A percentile compares a stretch with the other conserved stretches of the same genome.
Conservation (phyloP, 768 basidiomycete genomes). For the Leucocoprinus birnbaumii region DNA sequence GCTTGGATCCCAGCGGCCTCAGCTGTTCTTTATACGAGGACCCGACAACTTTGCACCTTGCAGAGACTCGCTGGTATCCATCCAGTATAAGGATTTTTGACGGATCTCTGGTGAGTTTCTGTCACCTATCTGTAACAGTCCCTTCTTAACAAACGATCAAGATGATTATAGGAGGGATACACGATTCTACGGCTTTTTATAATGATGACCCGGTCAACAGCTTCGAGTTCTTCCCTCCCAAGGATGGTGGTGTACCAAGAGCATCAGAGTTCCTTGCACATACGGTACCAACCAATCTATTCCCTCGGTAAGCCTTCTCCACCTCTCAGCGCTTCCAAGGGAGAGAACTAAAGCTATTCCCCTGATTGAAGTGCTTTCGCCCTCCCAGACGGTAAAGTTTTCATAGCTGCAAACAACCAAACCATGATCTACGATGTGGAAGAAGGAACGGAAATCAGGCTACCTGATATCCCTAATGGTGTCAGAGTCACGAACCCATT, state of each 20-base stretch:
- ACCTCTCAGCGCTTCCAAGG: not conserved
- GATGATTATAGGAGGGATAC: constrained; percentile 28
- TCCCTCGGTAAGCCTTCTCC: constrained; percentile 21
- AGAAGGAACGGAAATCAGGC: constrained; percentile 32
- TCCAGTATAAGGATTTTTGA: constrained; percentile 31
- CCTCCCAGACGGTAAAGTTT: constrained; percentile 39
- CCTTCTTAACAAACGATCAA: not conserved
- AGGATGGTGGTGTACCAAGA: constrained; percentile 32
- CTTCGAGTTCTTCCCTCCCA: constrained; percentile 38
- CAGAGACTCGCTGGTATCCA: constrained; percentile 38
- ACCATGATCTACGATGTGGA: constrained; percentile 39
- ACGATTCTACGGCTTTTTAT: constrained; percentile 47
- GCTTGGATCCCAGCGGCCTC: constrained; percentile 24
- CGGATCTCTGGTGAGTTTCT: constrained; percentile 30
- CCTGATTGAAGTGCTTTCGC: constrained; percentile 17
- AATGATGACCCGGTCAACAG: constrained; percentile 54
- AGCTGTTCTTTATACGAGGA: constrained; percentile 35
- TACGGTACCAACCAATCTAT: constrained; percentile 24
- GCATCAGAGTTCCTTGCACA: constrained; percentile 24
- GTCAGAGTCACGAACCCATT: constrained; percentile 40
- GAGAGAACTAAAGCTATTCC: too few species aligned
- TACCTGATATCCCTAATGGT: constrained; percentile 43
- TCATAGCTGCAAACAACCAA: constrained; percentile 38
- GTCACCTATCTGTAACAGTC: not conserved
- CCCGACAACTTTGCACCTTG: constrained; percentile 28